These are phyloP conservation scores for Cutaneotrichosporon mucoides DNA, from an alignment of 1,284 basidiomycete genomes.

Conservation along the genomic window DNA sequence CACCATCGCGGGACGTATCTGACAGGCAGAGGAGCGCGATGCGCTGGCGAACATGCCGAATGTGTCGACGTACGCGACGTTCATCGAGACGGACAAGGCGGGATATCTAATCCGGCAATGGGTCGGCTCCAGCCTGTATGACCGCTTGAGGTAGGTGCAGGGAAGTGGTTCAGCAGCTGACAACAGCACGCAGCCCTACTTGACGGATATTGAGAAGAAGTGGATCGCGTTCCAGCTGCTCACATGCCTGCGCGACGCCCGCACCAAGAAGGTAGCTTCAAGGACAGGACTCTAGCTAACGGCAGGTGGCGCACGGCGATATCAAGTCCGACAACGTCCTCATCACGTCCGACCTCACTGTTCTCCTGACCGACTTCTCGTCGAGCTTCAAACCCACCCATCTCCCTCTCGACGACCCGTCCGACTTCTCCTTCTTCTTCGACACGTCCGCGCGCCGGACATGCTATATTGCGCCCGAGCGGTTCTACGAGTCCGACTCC, in stretches of 20 bases:
- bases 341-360: constrained; percentile 92
- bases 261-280: constrained; percentile 58
- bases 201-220: constrained; percentile 88
- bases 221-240: constrained; percentile 97
- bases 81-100: constrained; percentile 92
- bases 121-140: constrained; percentile 91
- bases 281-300: constrained; percentile 1
- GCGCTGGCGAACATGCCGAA: constrained; percentile 78
- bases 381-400: constrained; percentile 90
- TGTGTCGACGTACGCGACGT: constrained; percentile 82
- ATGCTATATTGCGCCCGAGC: constrained; percentile 94
- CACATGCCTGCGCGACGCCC: constrained; percentile 75
- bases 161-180: background rate
- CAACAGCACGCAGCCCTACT: constrained; percentile 85
- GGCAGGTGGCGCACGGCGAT: constrained; percentile 86
- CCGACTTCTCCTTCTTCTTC: constrained; percentile 97
- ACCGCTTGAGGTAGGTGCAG: constrained; percentile 80
- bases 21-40: constrained; percentile 70
- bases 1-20: constrained; percentile 2
- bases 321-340: constrained; percentile 98
- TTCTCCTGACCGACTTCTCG: constrained; percentile 94
- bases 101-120: constrained; percentile 94
- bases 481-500: constrained; percentile 79
- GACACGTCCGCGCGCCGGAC: constrained; percentile 89
- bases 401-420: constrained; percentile 92